Percentiles rank a stretch among this genome's conserved stretches.
phyloP scores from a whole-genome alignment of 257 asterid genomes.

The Ajuga chamaepitys region DNA sequence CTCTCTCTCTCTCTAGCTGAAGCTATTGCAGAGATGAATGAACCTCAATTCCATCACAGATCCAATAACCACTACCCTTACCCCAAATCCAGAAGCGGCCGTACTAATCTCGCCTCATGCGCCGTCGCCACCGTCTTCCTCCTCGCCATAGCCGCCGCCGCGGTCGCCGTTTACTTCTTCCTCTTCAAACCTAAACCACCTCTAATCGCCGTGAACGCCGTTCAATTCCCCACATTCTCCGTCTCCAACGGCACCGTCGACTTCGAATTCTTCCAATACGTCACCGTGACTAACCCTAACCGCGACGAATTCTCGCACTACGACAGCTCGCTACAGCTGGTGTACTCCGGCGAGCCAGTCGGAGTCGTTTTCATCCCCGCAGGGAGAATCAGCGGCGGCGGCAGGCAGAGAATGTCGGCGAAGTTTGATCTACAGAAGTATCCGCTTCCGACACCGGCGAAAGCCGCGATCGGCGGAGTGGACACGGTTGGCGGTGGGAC shows the following conservation, averaged over 20 bases:
- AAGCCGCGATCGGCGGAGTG: conserved; percentile 29
- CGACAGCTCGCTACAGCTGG: conserved; percentile 93
- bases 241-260: conserved; percentile 67
- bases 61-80: conserved; percentile 28
- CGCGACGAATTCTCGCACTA: conserved; percentile 88
- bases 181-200: conserved; percentile 82
- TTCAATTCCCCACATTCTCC: conserved; percentile 80
- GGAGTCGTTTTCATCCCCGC: conserved; percentile 87
- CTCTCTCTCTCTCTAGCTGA: conserved; percentile 1
- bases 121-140: conserved; percentile 69
- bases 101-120: conserved; percentile 79
- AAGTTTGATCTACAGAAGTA: conserved; percentile 66
- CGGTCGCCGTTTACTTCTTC: conserved; percentile 62
- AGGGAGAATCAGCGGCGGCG: conserved; percentile 71
- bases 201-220: conserved; percentile 71
- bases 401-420: conserved; percentile 83
- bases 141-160: conserved; percentile 46
- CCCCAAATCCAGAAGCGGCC: conserved; percentile 34
- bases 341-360: conserved; percentile 73
- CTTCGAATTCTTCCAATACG: conserved; percentile 82
- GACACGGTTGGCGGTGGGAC: conserved; percentile 20
- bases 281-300: conserved; percentile 85
- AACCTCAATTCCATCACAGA: conserved; percentile 40
- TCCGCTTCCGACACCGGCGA: conserved; percentile 45
- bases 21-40: conserved; percentile 29